Evolutionary conservation across 495 filamentous ascomycete genomes (phyloP).

Genomic region (Penicillium psychrofluorescens): DNA sequence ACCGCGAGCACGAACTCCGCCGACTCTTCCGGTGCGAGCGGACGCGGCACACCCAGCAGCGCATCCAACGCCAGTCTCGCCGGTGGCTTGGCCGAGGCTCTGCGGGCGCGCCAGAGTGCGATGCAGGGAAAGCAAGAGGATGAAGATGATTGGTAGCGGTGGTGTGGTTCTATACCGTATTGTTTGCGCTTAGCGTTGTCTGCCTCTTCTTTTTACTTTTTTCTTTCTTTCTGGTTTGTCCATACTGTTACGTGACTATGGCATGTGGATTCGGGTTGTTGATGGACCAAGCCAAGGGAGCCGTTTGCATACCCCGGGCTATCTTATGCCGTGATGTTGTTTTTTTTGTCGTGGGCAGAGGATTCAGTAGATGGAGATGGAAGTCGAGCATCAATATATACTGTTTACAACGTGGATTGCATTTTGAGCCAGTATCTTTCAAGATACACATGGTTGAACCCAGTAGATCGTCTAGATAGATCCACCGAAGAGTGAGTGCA

Average conservation of each 20-base stretch:
- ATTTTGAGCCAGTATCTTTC: not conserved
- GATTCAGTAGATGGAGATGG: no score
- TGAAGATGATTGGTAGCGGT: constrained; percentile 64
- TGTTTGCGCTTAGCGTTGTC: constrained; percentile 23
- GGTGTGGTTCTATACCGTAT: not conserved
- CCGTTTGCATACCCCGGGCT: no score
- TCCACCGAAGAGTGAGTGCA: no score
- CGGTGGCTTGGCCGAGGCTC: constrained; percentile 76
- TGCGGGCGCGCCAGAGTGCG: constrained; percentile 64
- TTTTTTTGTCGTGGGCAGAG: no score
- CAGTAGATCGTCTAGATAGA: not conserved
- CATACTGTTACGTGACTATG: not conserved
- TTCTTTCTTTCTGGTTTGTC: constrained; percentile 1
- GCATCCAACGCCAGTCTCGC: constrained; percentile 65
- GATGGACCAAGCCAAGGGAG: no score
- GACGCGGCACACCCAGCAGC: constrained; percentile 60
- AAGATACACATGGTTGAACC: not conserved
- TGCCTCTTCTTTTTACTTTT: constrained; percentile 5
- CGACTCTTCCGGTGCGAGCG: constrained; percentile 55
- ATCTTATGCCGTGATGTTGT: no score
- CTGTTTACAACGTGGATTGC: not conserved
- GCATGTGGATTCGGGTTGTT: not conserved
- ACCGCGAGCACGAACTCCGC: constrained; percentile 64
- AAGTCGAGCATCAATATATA: constrained; percentile 3
- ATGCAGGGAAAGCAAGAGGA: constrained; percentile 53